These are phyloP conservation scores for Medakamo hakoo DNA, from an alignment of 139 green algal genomes.

Conservation along the genomic window DNA sequence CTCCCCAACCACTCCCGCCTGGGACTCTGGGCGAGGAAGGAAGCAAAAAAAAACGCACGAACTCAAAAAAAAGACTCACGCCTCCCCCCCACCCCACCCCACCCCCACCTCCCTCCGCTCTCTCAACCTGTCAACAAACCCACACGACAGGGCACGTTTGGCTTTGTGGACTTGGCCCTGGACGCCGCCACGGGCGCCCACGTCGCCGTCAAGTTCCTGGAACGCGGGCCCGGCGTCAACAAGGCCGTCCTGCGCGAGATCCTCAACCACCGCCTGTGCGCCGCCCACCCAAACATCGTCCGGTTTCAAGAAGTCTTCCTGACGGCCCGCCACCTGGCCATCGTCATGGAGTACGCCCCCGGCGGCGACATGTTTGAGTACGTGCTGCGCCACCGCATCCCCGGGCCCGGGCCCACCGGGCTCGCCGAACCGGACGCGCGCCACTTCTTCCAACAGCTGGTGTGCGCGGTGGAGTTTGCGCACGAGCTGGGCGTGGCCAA, in stretches of 20 bases:
- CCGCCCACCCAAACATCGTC: conserved; percentile 1
- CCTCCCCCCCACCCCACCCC: neutral
- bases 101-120: neutral
- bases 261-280: conserved; percentile 10
- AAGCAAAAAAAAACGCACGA: neutral
- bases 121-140: neutral
- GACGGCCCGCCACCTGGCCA: conserved; percentile 27
- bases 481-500: conserved; percentile 14
- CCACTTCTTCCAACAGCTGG: conserved; percentile 22
- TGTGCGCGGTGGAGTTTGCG: conserved; percentile 7
- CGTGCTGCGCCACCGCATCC: neutral
- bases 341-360: conserved; percentile 42
- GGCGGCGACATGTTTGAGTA: conserved; percentile 36
- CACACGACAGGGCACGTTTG: conserved; percentile 1
- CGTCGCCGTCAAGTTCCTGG: conserved; percentile 2
- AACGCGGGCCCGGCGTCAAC: neutral
- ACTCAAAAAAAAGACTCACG: too few relatives aligned
- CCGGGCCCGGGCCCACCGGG: neutral
- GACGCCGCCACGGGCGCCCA: neutral
- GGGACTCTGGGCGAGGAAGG: neutral
- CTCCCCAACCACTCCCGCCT: too few relatives aligned
- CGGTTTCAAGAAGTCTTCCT: conserved; percentile 14
- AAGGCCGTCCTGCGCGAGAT: neutral
- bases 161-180: conserved; percentile 2
- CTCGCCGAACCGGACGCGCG: conserved; percentile 13